Evolutionary conservation across 352 stramenopile species (phyloP), one percentile per base, ranked within the genome.

Genomic region (Pythium phragmiticola): DNA sequence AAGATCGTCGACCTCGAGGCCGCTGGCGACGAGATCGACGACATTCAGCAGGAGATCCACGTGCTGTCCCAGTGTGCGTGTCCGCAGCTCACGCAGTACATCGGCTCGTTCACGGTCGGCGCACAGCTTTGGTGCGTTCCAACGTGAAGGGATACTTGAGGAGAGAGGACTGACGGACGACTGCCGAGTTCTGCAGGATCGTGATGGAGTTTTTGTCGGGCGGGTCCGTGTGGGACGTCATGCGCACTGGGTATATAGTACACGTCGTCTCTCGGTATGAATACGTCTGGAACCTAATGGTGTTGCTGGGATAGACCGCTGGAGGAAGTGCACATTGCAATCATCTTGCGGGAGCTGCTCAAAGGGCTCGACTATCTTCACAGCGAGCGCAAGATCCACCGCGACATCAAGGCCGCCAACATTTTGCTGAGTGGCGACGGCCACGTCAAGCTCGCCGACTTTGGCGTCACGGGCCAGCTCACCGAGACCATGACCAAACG

Each of bases 191-290:
- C 11, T 33, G n/a, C 45, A 91, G 88, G 77, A 98, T 98, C 68
- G 84, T 97, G 48, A 97, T 98, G 88, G 95, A 98, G 65, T 96
- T 92, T 70, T 88, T 98, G 39, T 83, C 94, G 13, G 92, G 91
- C 4, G 92, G 92, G 0, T 95, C 87, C 0, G 82, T 98, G 23
- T 90, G 93, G 41, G 89, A 98, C 60, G 75, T 90, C 45, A 93
- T 98, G 76, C 78, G 82, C 34, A 80, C 80, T 17, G 81, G 77
- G 68, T 87, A 71, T 58, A 49, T 9, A 26, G 5, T n/a, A 36
- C 16, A 41, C 13, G 8, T 61, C 26, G 21, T 36, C 17, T 7
- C 49, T n/a, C 28, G 17, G 19, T 12, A 14, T 17, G 12, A n/a
- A 56, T 9, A 34, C 2, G 17, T 7, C 39, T 28, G 34, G 11